Base-by-base conservation (phyloP, 1,284 basidiomycete genomes). In the Fomitiporia mediterranea region DNA sequence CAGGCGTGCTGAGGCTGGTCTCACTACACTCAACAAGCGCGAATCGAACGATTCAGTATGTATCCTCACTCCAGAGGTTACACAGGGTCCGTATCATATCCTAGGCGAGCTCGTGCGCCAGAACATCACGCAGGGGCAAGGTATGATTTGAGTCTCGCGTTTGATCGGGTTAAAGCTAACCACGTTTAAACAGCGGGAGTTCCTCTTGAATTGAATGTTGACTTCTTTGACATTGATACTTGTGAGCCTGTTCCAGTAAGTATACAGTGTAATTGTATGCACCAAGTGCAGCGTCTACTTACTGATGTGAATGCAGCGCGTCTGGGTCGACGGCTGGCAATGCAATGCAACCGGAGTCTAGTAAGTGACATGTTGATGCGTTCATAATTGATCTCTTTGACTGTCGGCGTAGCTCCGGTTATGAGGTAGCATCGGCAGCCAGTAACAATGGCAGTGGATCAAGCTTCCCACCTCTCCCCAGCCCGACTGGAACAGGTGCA, bases 61-160 rank as follows among this genome's bases (percentile, higher is more conserved):
- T 28, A 51, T 56, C 21, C 47, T 56, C 17, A 56, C 54, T 9
- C 54, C 54, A 2, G 54, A 51, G 37, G 54, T 56, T 5, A 56
- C 54, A n/a, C 54, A 56, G 32, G 54, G 54, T 23, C 54, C 54
- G 48, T 56, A 56, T 34, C 54, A 56, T 51, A 51, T 56, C 27
- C 38, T 56, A 2, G 54, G 54, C 13, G 54, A 56, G 30, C 48
- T 56, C 19, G 44, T 50, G 25, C 34, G 46, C 34, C 54, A 56
- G 47, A 56, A 56, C 38, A 51, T 56, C 23, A 56, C 54, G 5
- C 47, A 56, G 13, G 21, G 39, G 2, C 38, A 56, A 40, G 34
- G 47, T 50, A 42, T 9, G 28, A 42, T 21, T 15, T 19, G 6
- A 21, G 4, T n/a, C 19, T 7, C 28, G 19, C 34, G 9, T 4